A percentile compares a stretch with the other conserved stretches of the same genome.
These are phyloP conservation scores for Sisymbrium altissimum DNA, from an alignment of 345 rosid species.

Conservation along the genomic window DNA sequence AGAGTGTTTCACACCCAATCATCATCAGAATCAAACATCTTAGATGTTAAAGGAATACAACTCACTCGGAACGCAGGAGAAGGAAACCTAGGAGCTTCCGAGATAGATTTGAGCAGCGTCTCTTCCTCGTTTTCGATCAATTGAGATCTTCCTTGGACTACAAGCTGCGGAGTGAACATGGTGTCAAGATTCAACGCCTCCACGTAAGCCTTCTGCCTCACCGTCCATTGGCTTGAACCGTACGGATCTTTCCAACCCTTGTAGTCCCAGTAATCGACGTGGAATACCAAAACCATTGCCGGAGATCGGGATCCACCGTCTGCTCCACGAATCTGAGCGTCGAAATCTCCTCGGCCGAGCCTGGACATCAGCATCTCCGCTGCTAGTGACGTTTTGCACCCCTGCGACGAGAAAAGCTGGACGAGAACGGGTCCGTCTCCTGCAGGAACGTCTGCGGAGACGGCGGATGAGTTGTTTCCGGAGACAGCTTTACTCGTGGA, in stretches of 20 bases:
- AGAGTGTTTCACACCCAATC: background rate
- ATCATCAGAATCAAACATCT: background rate
- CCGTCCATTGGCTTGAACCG: slow-evolving; percentile 78
- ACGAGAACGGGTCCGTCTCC: too few species aligned
- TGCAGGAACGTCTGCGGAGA: slow-evolving; percentile 30
- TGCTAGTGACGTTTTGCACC: slow-evolving; percentile 72
- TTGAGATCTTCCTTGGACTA: slow-evolving; percentile 68
- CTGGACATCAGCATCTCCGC: slow-evolving; percentile 81
- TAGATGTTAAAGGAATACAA: background rate
- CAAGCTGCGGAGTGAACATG: slow-evolving; percentile 83
- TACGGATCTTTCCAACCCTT: slow-evolving; percentile 95
- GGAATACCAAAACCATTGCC: slow-evolving; percentile 62
- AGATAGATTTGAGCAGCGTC: slow-evolving; percentile 47
- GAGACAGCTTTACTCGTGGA: slow-evolving; percentile 13
- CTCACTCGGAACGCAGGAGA: slow-evolving; percentile 60
- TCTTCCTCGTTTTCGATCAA: slow-evolving; percentile 67
- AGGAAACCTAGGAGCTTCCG: slow-evolving; percentile 61
- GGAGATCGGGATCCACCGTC: slow-evolving; percentile 35
- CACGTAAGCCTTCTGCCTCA: slow-evolving; percentile 82
- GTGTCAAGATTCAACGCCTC: slow-evolving; percentile 81
- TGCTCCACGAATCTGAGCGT: slow-evolving; percentile 35
- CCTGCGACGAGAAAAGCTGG: too few species aligned
- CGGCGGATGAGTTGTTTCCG: slow-evolving; percentile 28
- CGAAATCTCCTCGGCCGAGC: slow-evolving; percentile 89
- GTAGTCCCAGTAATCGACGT: slow-evolving; percentile 93